Conservation (phyloP, 768 basidiomycete species). For the Boletus rex-veris region DNA sequence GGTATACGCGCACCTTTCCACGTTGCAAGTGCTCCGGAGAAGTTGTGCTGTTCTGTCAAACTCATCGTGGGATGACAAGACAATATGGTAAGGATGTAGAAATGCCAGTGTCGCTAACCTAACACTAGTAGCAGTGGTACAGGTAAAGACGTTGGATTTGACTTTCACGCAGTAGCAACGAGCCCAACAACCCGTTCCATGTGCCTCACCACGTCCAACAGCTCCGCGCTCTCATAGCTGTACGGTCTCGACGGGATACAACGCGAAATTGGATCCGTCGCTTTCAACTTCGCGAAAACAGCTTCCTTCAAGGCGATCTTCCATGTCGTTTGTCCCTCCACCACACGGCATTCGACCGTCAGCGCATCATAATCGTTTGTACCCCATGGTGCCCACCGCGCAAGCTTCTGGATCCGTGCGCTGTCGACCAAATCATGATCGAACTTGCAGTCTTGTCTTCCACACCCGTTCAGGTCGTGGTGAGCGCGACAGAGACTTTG, state of each 20-base stretch:
- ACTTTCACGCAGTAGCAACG: not conserved
- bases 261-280: conserved; percentile 8
- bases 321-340: conserved; percentile 9
- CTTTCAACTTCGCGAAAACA: conserved; percentile 6
- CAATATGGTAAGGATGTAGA: too few relatives aligned
- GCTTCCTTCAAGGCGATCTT: conserved; percentile 16
- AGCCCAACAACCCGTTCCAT: conserved; percentile 12
- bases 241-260: conserved; percentile 10
- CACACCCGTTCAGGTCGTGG: conserved; percentile 7
- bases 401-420: conserved; percentile 12
- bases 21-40: conserved; percentile 86
- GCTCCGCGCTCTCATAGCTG: conserved; percentile 10
- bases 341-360: conserved; percentile 15
- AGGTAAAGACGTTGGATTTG: too few relatives aligned
- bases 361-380: conserved; percentile 4
- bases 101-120: too few relatives aligned
- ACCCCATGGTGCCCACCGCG: not conserved
- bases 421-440: conserved; percentile 18
- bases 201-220: conserved; percentile 16
- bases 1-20: conserved; percentile 69
- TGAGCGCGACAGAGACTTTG: conserved; percentile 17
- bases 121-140: too few relatives aligned
- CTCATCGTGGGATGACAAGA: conserved; percentile 12
- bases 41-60: conserved; percentile 63
- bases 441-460: conserved; percentile 10